Evolutionary conservation across 2,329 filamentous ascomycete species (phyloP), one percentile per base, ranked within the genome.

Genomic region (Epichloe hybrida): DNA sequence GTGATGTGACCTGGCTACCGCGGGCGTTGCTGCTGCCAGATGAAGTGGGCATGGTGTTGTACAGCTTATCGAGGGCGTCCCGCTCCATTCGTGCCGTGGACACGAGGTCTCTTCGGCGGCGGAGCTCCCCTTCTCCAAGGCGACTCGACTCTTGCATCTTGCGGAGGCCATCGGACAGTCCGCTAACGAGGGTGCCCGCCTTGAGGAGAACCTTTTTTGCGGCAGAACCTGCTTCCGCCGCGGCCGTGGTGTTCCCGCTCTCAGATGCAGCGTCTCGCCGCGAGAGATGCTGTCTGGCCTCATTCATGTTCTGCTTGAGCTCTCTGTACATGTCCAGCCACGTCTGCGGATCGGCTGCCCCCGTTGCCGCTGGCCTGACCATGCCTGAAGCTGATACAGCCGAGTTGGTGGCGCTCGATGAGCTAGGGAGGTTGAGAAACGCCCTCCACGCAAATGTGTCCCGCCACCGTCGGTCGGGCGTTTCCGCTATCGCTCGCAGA

Each of bases 321-420:
- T 89, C 84, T 27, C 79, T 70, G 61, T 89, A 82, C 50, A 87
- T 72, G 61, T 91, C 86, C 27, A 91, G 68, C 87, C 88, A 93
- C 1, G 83, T 81, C 3, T 76, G 76, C 1, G 81, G 81, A 61
- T 84, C 81, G 13, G 72, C 71, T 2, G 76, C 72, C 21, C 64
- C 66, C 12, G 61, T 59, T 5, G 64, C 61, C 21, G 67, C 64
- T 40, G 63, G 73, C 41, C 66, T 64, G 27, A 70, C 64, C 56
- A 70, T 67, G 3, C 70, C 71, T 2, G 68, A 66, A 0, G 76
- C 71, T 46, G 72, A 74, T 2, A 71, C 66, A 4, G 72, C 68
- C 40, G 73, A 75, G 55, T 71, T 76, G 39, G 66, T 64, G 3
- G 71, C 68, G 62, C 73, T 76, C 5, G 64, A 49, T 4, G 48